Conservation (phyloP, 2,329 filamentous ascomycete genomes). For the Colletotrichum lupini region DNA sequence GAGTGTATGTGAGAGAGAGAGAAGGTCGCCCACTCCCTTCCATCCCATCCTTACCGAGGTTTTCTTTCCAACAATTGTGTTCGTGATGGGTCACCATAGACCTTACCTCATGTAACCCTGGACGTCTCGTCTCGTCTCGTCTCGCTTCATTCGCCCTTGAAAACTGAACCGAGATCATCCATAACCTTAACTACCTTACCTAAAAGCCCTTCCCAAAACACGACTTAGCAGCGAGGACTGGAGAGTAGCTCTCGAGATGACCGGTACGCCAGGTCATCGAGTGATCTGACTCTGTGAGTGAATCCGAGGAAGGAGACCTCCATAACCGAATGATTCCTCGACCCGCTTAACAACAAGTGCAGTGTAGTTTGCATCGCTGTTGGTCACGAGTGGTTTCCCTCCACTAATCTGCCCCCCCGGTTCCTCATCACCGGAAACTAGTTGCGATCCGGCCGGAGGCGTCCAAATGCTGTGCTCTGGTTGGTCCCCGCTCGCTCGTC, state of each 20-base stretch:
- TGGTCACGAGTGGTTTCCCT: neutral
- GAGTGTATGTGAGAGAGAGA: no score
- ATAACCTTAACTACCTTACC: neutral
- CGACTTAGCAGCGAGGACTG: no score
- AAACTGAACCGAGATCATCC: neutral
- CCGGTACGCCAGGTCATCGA: no score
- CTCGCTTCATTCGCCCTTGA: neutral
- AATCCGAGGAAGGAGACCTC: no score
- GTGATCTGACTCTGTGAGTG: no score
- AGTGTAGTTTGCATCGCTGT: neutral
- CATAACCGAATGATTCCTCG: no score
- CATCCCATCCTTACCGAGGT: neutral
- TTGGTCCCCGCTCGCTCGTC: neutral
- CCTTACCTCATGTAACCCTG: neutral
- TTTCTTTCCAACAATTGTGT: neutral
- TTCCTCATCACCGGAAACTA: neutral
- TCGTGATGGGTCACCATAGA: neutral
- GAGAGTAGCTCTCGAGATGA: no score
- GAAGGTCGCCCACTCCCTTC: neutral
- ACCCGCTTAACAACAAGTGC: no score
- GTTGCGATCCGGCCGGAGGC: conserved; percentile 20
- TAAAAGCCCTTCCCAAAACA: neutral
- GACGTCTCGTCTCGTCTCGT: neutral
- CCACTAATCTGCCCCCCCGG: neutral
- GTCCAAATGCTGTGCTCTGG: conserved; percentile 9